Evolutionary conservation across 257 asterid species (phyloP).

Genomic region (Gentiana dahurica): DNA sequence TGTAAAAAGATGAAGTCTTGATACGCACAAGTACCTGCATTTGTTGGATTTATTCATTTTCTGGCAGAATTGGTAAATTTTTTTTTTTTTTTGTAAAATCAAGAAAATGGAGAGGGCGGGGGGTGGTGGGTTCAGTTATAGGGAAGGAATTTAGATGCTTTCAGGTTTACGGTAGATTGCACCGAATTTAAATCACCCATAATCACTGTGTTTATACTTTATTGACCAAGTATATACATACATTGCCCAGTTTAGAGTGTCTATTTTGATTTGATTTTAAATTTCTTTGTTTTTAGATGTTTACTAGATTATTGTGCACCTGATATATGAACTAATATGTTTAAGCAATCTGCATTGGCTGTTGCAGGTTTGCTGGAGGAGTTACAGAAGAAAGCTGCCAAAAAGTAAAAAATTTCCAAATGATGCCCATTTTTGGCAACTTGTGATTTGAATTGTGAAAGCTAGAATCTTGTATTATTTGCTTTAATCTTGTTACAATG

Average conservation of each 20-base stretch:
- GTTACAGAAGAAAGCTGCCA: background rate
- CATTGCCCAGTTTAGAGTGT: too few species aligned
- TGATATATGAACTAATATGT: background rate
- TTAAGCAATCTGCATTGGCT: background rate
- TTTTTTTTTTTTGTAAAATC: background rate
- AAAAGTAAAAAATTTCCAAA: background rate
- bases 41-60: background rate
- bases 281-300: too few species aligned
- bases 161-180: background rate
- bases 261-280: too few species aligned
- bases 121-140: background rate
- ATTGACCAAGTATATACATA: too few species aligned
- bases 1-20: background rate
- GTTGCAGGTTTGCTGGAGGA: slow-evolving; percentile 6
- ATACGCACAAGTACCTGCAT: slow-evolving; percentile 4
- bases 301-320: background rate
- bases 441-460: background rate
- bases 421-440: background rate
- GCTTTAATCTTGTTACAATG: slow-evolving; percentile 37
- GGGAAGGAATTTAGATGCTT: background rate
- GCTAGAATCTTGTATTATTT: background rate
- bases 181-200: too few species aligned
- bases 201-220: too few species aligned
- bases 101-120: too few species aligned
- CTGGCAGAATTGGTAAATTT: too few species aligned